Percentiles rank a stretch among this genome's conserved stretches.
These are phyloP conservation scores for Lachancea fermentati DNA, from an alignment of 805 yeast genomes.

Conservation along the genomic window DNA sequence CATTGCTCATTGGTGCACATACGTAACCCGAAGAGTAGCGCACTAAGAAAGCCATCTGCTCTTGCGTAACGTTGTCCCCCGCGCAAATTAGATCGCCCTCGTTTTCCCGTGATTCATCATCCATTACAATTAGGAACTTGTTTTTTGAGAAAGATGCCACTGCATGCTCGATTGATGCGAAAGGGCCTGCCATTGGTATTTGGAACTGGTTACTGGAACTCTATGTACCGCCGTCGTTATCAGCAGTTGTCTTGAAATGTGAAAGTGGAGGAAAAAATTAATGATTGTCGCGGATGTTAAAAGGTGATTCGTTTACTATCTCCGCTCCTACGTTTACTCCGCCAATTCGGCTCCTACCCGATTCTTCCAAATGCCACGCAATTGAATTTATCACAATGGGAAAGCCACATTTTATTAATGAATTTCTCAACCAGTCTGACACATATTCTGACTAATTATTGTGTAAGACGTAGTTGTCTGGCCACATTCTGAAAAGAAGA, in stretches of 20 bases:
- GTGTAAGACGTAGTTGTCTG: too few species aligned
- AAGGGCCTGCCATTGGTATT: slow-evolving; percentile 4
- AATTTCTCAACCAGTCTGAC: too few species aligned
- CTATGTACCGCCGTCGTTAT: background rate
- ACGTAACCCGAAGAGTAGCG: slow-evolving; percentile 86
- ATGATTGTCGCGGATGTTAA: background rate
- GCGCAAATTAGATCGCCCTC: slow-evolving; percentile 96
- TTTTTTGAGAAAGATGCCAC: slow-evolving; percentile 29
- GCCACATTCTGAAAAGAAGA: too few species aligned
- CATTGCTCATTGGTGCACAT: slow-evolving; percentile 80
- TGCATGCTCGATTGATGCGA: slow-evolving; percentile 24
- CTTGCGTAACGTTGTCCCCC: slow-evolving; percentile 73
- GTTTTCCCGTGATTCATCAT: slow-evolving; percentile 91
- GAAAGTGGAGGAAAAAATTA: background rate
- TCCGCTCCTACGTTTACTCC: too few species aligned
- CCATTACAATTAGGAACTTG: slow-evolving; percentile 88
- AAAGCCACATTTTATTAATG: too few species aligned
- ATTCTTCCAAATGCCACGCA: too few species aligned
- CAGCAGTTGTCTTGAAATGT: background rate
- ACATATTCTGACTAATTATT: too few species aligned
- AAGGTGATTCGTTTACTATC: background rate
- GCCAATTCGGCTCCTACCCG: too few species aligned
- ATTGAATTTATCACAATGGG: too few species aligned
- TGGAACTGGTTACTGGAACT: background rate
- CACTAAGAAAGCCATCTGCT: slow-evolving; percentile 91